These are phyloP conservation scores for Amaranthus cruentus DNA, from an alignment of 148 eudicot genomes.

Conservation along the genomic window DNA sequence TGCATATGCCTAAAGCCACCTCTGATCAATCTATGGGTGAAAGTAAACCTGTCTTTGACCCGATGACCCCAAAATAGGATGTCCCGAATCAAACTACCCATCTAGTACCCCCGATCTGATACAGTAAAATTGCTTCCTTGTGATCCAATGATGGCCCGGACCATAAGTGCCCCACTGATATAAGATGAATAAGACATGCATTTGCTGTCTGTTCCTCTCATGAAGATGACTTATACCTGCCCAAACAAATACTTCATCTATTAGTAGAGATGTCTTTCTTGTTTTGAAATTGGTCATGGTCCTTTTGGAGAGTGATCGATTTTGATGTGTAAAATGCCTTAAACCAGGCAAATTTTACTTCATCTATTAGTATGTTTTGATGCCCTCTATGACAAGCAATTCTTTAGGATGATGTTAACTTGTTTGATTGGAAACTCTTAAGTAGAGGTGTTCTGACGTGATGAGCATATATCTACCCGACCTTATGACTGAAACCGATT, in stretches of 20 bases:
- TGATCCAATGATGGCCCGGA: not conserved
- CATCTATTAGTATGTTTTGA: not conserved
- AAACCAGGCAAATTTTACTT: conserved; percentile 1
- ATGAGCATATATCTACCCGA: too few relatives aligned
- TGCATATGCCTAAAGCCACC: not conserved
- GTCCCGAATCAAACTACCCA: too few relatives aligned
- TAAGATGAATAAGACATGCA: not conserved
- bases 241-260: conserved; percentile 3
- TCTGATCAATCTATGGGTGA: not conserved
- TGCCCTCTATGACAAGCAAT: not conserved
- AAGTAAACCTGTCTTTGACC: too few relatives aligned
- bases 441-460: too few relatives aligned
- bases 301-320: conserved; percentile 2
- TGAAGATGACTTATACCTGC: conserved; percentile 5
- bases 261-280: not conserved
- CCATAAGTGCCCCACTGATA: not conserved
- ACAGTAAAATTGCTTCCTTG: not conserved
- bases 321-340: conserved; percentile 7
- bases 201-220: conserved; percentile 5
- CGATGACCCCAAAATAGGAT: too few relatives aligned
- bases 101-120: not conserved
- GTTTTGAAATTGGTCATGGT: not conserved
- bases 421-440: not conserved
- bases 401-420: not conserved
- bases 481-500: too few relatives aligned